These are phyloP conservation scores for Plasmodium inui DNA, from an alignment of 169 alveolate genomes.

Conservation along the genomic window DNA sequence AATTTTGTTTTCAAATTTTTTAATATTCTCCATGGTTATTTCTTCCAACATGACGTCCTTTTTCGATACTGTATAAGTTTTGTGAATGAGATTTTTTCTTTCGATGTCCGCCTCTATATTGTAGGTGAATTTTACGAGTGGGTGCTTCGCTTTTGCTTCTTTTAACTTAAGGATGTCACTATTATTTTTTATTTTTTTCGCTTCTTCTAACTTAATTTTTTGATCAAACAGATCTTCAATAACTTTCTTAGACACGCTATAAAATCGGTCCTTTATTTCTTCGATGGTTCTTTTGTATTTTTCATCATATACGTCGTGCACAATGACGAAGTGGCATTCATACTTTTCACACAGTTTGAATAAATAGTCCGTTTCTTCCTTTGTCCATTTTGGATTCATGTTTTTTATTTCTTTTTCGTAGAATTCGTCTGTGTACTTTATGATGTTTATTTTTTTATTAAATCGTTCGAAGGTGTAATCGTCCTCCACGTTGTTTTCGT, in stretches of 20 bases:
- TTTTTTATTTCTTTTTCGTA: slow-evolving; percentile 73
- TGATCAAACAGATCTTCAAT: slow-evolving; percentile 86
- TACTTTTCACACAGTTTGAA: slow-evolving; percentile 89
- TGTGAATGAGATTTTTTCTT: slow-evolving; percentile 83
- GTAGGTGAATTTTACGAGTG: slow-evolving; percentile 85
- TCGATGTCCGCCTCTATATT: slow-evolving; percentile 88
- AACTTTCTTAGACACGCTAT: slow-evolving; percentile 86
- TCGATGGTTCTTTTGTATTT: slow-evolving; percentile 85
- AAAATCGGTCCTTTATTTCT: slow-evolving; percentile 88
- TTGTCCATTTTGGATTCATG: slow-evolving; percentile 82
- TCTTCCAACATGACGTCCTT: slow-evolving; percentile 80
- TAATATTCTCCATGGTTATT: slow-evolving; percentile 79
- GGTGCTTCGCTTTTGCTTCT: slow-evolving; percentile 88
- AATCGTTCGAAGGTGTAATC: slow-evolving; percentile 82
- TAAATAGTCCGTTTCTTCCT: slow-evolving; percentile 88
- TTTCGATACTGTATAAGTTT: slow-evolving; percentile 80
- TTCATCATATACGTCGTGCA: slow-evolving; percentile 86
- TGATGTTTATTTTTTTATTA: slow-evolving; percentile 80
- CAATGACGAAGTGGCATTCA: slow-evolving; percentile 86
- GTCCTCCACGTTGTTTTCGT: slow-evolving; percentile 68
- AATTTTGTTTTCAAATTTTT: slow-evolving; percentile 79
- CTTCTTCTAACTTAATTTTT: slow-evolving; percentile 85
- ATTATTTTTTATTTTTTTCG: slow-evolving; percentile 84
- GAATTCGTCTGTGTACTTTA: slow-evolving; percentile 84
- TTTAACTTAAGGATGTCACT: slow-evolving; percentile 83